Base-by-base conservation (phyloP, 306 rosid species). In the Cucumis hystrix region DNA sequence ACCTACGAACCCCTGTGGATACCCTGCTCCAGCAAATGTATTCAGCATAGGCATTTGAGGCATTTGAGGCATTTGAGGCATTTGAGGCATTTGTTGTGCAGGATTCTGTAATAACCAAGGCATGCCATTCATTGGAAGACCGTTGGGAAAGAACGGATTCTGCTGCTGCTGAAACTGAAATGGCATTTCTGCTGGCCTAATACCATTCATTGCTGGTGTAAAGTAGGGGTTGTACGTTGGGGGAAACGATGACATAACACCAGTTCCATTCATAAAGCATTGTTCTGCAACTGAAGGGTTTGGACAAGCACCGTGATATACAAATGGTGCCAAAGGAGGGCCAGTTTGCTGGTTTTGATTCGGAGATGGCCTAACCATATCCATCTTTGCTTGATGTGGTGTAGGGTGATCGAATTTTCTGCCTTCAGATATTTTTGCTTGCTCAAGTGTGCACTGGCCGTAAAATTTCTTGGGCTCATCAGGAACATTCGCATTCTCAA, bases 61-160 rank as follows among this genome's bases (percentile, higher is more conserved):
- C 82, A 92, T 79, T 84, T 89, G 97, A 18, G 89, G 83, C 82
- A 92, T 79, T 84, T 89, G 97, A 18, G 89, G 83, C 82, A 92
- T 79, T 84, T 89, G 97, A 74, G 78, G 83, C 28, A 85, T 66
- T 78, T 77, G 69, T 43, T 83, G 85, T 16, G 20, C 85, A 10
- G 84, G 71, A 80, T 89, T 87, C 77, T 79, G 91, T 6, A 85
- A 66, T 66, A 70, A 83, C 87, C 91, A 89, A 6, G 96, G 61
- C 64, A 85, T 25, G 80, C 73, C 82, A 85, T 85, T 89, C 51
- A 79, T 18, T 21, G 91, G 87, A 77, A 88, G 81, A 54, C 84
- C 87, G 77, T 79, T 85, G 15, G 88, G 88, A 81, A 88, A 75
- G 66, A 82, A 23, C 8, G 79, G 79, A 63, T 77, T 72, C 67